Evolutionary conservation across 306 rosid genomes (phyloP).

Genomic region (Lagenaria siceraria): DNA sequence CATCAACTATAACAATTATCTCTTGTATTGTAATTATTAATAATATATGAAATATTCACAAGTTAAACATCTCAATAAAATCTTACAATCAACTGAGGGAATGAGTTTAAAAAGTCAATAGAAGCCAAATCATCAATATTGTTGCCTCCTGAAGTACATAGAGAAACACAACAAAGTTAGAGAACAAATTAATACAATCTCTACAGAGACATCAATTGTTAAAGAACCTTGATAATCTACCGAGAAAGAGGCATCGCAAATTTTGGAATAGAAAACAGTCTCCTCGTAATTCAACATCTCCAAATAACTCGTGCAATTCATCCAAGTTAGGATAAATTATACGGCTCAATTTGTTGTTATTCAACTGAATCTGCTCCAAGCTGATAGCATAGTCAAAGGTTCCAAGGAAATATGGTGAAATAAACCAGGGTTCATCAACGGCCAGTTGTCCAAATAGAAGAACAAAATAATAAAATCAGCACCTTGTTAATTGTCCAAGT

Average conservation of each 20-base stretch:
- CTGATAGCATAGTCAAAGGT: constrained; percentile 33
- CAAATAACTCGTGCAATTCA: constrained; percentile 20
- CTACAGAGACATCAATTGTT: background rate
- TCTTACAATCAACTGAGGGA: constrained; percentile 74
- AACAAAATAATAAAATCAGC: constrained; percentile 1
- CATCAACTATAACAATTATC: background rate
- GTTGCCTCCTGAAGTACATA: constrained; percentile 57
- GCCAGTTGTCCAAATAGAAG: background rate
- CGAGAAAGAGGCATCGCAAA: constrained; percentile 70
- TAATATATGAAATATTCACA: background rate
- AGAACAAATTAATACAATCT: constrained; percentile 13
- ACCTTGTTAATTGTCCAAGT: constrained; percentile 77
- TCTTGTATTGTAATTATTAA: background rate
- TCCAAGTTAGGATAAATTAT: constrained; percentile 44
- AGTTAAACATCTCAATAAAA: background rate
- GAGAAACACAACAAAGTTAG: constrained; percentile 3
- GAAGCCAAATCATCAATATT: constrained; percentile 53
- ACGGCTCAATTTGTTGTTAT: constrained; percentile 59
- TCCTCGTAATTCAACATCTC: constrained; percentile 15
- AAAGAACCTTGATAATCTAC: constrained; percentile 31
- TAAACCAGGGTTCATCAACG: background rate
- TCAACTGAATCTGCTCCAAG: constrained; percentile 92
- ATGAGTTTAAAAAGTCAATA: constrained; percentile 58
- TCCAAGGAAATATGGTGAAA: constrained; percentile 15
- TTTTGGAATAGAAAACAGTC: constrained; percentile 46